phyloP scores from a whole-genome alignment of 2,329 filamentous ascomycete species.

The Xylaria polymorpha region DNA sequence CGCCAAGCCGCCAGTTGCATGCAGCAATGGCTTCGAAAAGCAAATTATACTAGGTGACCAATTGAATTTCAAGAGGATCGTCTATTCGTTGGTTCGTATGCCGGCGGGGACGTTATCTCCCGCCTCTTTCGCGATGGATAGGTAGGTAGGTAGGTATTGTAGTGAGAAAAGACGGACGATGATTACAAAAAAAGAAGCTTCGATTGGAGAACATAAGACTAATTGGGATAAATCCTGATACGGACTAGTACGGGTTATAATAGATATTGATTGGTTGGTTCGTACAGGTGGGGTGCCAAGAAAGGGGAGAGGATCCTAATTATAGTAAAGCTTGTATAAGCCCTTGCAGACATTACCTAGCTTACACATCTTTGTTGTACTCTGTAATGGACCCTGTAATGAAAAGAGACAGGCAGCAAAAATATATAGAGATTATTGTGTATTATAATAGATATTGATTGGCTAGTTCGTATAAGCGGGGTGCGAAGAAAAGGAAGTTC shows the following conservation, averaged over 20 bases:
- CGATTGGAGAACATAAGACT: no score
- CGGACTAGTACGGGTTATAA: no score
- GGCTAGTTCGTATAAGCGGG: constrained; percentile 43
- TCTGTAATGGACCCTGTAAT: no score
- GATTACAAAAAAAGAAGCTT: neutral
- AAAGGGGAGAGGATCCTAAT: no score
- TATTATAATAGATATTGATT: constrained; percentile 40
- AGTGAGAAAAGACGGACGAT: constrained; percentile 4
- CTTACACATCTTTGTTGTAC: no score
- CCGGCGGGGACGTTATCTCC: neutral
- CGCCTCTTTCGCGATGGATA: neutral
- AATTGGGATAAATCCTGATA: neutral
- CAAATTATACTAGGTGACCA: constrained; percentile 6
- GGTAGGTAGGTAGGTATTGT: constrained; percentile 1
- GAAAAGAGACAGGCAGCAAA: no score
- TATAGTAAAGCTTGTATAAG: no score
- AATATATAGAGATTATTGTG: no score
- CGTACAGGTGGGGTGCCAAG: no score
- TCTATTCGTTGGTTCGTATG: constrained; percentile 26
- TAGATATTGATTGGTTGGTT: no score
- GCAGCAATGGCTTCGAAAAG: neutral
- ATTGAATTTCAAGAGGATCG: constrained; percentile 17
- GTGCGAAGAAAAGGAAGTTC: neutral
- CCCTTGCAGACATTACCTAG: no score
- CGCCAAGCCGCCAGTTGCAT: constrained; percentile 12